These are phyloP conservation scores for Mortierella sp. DNA, from an alignment of 371 early-diverging fungal genomes.

Conservation along the genomic window DNA sequence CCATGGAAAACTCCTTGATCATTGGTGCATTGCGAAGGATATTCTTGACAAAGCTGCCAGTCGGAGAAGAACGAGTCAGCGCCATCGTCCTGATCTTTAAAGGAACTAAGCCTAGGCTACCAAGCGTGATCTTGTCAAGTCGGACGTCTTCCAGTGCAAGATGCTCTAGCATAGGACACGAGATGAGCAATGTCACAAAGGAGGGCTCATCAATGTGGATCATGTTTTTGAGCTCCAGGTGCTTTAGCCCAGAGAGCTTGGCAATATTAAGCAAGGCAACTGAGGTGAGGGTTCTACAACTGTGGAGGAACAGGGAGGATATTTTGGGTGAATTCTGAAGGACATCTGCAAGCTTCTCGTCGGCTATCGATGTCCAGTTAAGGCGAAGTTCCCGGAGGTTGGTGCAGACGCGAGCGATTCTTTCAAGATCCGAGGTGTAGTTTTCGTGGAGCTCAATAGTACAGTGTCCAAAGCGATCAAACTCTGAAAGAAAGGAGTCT, in stretches of 20 bases:
- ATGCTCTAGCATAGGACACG: slow-evolving; percentile 37
- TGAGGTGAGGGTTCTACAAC: slow-evolving; percentile 32
- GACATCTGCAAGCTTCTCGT: slow-evolving; percentile 24
- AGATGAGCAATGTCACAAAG: slow-evolving; percentile 17
- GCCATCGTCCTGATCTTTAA: slow-evolving; percentile 25
- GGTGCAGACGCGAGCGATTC: slow-evolving; percentile 39
- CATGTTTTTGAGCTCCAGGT: slow-evolving; percentile 45
- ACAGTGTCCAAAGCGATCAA: slow-evolving; percentile 48
- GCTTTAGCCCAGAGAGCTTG: slow-evolving; percentile 12
- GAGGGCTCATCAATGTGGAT: slow-evolving; percentile 23
- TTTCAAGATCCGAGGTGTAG: slow-evolving; percentile 39
- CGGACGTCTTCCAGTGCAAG: slow-evolving; percentile 40
- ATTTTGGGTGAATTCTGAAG: slow-evolving; percentile 39
- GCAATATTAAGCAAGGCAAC: slow-evolving; percentile 19
- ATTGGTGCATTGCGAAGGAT: slow-evolving; percentile 34
- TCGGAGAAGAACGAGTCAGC: slow-evolving; percentile 38
- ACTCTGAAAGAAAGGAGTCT: slow-evolving; percentile 35
- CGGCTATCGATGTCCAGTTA: slow-evolving; percentile 31
- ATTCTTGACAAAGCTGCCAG: slow-evolving; percentile 36
- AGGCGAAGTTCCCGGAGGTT: slow-evolving; percentile 44
- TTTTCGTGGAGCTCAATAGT: slow-evolving; percentile 46
- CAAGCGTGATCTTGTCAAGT: slow-evolving; percentile 19
- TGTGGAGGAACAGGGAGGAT: slow-evolving; percentile 29
- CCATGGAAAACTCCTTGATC: slow-evolving; percentile 38
- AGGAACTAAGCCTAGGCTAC: slow-evolving; percentile 20